Percentiles rank a stretch among this genome's conserved stretches.
phyloP scores from a whole-genome alignment of 179 eudicot species.

The Silene vulgaris region DNA sequence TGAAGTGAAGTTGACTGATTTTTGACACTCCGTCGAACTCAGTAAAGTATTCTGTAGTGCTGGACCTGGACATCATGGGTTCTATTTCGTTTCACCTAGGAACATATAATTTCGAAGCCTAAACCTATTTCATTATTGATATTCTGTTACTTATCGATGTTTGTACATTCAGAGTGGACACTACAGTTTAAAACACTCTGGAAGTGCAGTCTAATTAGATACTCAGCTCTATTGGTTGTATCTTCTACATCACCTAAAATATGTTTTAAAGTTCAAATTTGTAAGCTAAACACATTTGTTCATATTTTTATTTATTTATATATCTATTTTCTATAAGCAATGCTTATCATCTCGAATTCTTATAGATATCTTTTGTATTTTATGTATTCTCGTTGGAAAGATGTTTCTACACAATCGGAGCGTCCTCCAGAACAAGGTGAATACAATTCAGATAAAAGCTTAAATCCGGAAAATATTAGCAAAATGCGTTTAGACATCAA shows the following conservation, averaged over 20 bases:
- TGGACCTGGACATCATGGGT: constrained; percentile 1
- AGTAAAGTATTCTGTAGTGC: background rate
- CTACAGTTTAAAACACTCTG: background rate
- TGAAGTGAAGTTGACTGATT: background rate
- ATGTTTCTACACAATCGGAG: constrained; percentile 5
- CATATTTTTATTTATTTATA: background rate
- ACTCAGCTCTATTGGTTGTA: background rate
- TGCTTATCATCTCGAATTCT: background rate
- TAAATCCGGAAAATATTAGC: background rate
- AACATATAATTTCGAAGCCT: background rate
- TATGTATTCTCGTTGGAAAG: constrained; percentile 3
- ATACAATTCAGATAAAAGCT: constrained; percentile 3
- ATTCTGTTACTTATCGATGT: background rate
- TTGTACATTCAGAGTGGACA: background rate
- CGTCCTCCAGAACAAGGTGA: constrained; percentile 11
- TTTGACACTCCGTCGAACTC: background rate
- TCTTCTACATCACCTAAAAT: background rate
- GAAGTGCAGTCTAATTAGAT: background rate
- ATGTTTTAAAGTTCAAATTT: background rate
- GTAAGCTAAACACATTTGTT: background rate
- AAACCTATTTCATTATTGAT: background rate
- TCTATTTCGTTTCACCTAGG: background rate
- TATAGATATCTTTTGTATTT: background rate
- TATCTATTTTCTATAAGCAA: background rate
- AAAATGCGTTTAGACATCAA: constrained; percentile 18